Percentiles rank a stretch among this genome's conserved stretches.
These are phyloP conservation scores for Hymenochaete sp. DNA, from an alignment of 1,284 basidiomycete species.

Conservation along the genomic window DNA sequence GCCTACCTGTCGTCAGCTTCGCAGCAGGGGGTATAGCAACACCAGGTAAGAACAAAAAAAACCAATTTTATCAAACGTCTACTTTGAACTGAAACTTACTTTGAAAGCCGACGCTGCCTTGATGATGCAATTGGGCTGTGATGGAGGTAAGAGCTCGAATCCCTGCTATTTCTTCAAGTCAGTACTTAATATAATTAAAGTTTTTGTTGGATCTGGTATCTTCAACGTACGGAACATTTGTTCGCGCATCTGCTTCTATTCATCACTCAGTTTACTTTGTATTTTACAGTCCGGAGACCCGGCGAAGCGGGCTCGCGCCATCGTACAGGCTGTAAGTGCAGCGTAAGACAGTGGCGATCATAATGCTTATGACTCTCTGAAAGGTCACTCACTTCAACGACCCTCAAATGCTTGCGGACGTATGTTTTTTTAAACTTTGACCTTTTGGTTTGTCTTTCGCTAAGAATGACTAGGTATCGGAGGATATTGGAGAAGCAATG, in stretches of 20 bases:
- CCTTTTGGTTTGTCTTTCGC: conserved; percentile 1
- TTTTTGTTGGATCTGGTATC: conserved; percentile 92
- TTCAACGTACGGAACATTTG: conserved; percentile 60
- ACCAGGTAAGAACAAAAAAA: conserved; percentile 50
- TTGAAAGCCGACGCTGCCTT: conserved; percentile 83
- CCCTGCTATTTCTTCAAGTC: conserved; percentile 9
- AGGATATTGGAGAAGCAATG: conserved; percentile 86
- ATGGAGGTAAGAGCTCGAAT: conserved; percentile 69
- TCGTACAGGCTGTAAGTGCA: conserved; percentile 80
- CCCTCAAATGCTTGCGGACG: conserved; percentile 76
- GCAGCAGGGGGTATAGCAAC: conserved; percentile 97
- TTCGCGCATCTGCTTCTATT: conserved; percentile 3
- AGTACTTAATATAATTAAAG: conserved; percentile 31
- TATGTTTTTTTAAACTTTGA: conserved; percentile 23
- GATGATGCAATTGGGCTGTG: conserved; percentile 99
- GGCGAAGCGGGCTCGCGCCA: conserved; percentile 90
- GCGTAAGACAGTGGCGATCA: conserved; percentile 4
- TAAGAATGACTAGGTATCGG: conserved; percentile 54
- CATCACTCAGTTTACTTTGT: conserved; percentile 10
- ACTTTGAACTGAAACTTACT: background rate
- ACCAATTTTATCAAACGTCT: background rate
- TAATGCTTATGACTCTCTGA: conserved; percentile 14
- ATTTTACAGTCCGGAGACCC: conserved; percentile 79
- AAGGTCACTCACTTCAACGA: conserved; percentile 95
- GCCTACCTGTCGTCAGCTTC: conserved; percentile 90